phyloP scores from a whole-genome alignment of 495 filamentous ascomycete genomes.

The Ramalina intermedia region DNA sequence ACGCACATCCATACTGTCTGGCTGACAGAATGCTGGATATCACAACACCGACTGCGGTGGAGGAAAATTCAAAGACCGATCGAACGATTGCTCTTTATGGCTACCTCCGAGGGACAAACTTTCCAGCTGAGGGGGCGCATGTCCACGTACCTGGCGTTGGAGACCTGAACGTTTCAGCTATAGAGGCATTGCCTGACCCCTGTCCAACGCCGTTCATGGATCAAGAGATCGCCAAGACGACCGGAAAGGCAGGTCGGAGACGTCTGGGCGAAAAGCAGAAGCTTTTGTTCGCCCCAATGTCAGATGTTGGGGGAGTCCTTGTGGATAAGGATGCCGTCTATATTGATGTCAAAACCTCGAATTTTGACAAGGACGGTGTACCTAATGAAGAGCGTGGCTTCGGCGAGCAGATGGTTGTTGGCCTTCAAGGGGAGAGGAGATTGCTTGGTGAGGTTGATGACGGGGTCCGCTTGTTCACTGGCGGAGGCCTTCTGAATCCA shows the following conservation, averaged over 20 bases:
- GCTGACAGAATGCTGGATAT: constrained; percentile 90
- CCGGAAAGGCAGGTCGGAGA: constrained; percentile 61
- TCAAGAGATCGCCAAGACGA: constrained; percentile 64
- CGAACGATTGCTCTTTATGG: constrained; percentile 83
- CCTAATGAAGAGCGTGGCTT: constrained; percentile 59
- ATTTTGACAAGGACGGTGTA: constrained; percentile 51
- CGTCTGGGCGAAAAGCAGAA: constrained; percentile 91
- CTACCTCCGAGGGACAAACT: constrained; percentile 92
- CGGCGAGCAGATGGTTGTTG: constrained; percentile 85
- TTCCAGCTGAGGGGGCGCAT: constrained; percentile 69
- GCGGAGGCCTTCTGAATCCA: constrained; percentile 52
- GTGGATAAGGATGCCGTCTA: constrained; percentile 72
- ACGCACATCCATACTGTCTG: constrained; percentile 83
- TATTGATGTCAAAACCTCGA: constrained; percentile 59
- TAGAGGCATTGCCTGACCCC: constrained; percentile 82
- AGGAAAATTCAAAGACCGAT: constrained; percentile 77
- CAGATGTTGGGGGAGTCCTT: constrained; percentile 82
- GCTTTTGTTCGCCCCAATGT: constrained; percentile 91
- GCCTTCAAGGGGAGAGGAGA: constrained; percentile 67
- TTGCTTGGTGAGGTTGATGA: constrained; percentile 69
- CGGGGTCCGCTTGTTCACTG: constrained; percentile 70
- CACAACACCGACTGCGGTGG: constrained; percentile 79
- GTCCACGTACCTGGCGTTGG: constrained; percentile 90
- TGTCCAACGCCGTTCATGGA: constrained; percentile 89
- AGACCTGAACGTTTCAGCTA: constrained; percentile 71